Conservation (phyloP, 371 early-diverging fungal genomes). For the Globomyces sp. region DNA sequence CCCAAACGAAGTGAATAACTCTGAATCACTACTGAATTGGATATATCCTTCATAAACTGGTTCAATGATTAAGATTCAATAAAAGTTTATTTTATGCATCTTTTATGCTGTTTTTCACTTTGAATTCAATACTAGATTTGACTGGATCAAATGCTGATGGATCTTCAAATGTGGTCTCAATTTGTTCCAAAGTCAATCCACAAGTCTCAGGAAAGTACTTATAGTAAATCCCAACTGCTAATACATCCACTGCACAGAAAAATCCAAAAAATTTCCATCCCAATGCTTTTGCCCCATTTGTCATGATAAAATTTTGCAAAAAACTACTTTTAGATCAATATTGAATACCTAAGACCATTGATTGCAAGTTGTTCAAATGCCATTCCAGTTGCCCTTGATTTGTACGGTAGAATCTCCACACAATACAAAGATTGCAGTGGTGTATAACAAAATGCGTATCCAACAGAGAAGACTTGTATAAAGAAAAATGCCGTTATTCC, state of each 20-base stretch:
- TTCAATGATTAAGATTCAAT: no score
- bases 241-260: slow-evolving; percentile 46
- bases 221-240: slow-evolving; percentile 39
- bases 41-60: no score
- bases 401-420: slow-evolving; percentile 35
- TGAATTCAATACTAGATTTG: no score
- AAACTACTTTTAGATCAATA: neutral
- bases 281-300: slow-evolving; percentile 27
- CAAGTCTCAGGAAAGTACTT: slow-evolving; percentile 63
- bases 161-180: slow-evolving; percentile 61
- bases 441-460: slow-evolving; percentile 34
- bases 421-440: slow-evolving; percentile 34
- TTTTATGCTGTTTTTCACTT: no score
- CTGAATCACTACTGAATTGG: no score
- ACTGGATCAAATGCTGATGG: slow-evolving; percentile 9
- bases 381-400: slow-evolving; percentile 41
- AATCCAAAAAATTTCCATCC: slow-evolving; percentile 38
- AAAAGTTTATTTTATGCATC: no score
- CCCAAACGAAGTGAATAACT: no score
- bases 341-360: slow-evolving; percentile 24
- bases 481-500: slow-evolving; percentile 29
- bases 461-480: slow-evolving; percentile 28
- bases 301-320: slow-evolving; percentile 27
- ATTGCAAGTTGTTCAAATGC: slow-evolving; percentile 33
- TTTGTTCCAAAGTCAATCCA: slow-evolving; percentile 71